phyloP scores from a whole-genome alignment of 257 asterid genomes.

The Verbascum thapsus region DNA sequence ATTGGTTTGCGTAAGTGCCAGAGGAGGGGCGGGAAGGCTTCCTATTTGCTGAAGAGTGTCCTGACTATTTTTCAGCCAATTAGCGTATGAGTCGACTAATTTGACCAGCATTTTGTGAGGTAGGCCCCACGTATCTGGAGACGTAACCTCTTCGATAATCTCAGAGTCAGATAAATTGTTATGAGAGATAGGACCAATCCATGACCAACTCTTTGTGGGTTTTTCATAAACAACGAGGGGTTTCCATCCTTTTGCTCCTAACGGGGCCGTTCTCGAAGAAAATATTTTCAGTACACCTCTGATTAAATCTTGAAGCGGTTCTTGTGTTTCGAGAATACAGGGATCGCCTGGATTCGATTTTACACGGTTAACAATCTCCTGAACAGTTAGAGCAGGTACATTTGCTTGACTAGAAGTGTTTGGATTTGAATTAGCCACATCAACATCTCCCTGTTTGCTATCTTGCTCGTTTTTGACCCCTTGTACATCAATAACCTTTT shows the following conservation, averaged over 20 bases:
- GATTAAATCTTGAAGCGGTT: constrained; percentile 94
- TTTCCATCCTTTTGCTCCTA: constrained; percentile 99
- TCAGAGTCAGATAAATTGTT: constrained; percentile 56
- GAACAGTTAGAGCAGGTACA: constrained; percentile 71
- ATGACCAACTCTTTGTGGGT: constrained; percentile 81
- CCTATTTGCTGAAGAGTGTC: constrained; percentile 97
- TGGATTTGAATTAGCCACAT: constrained; percentile 41
- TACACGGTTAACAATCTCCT: constrained; percentile 85
- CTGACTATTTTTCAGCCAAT: constrained; percentile 98
- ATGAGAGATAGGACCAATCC: constrained; percentile 80
- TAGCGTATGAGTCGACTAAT: constrained; percentile 90
- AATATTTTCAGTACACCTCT: constrained; percentile 94
- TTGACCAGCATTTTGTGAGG: constrained; percentile 97
- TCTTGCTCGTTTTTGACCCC: constrained; percentile 51
- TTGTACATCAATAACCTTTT: constrained; percentile 44
- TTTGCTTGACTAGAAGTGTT: constrained; percentile 51
- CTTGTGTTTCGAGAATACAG: constrained; percentile 92
- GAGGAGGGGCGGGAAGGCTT: constrained; percentile 91
- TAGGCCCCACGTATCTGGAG: constrained; percentile 96
- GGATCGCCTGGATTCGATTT: constrained; percentile 93
- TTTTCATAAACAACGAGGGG: constrained; percentile 83
- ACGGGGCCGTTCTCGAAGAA: constrained; percentile 90
- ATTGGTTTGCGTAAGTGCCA: constrained; percentile 67
- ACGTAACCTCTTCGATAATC: constrained; percentile 73
- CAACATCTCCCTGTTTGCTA: constrained; percentile 44